Base-by-base conservation (phyloP, 2,329 filamentous ascomycete species). In the Cercospora zeina region DNA sequence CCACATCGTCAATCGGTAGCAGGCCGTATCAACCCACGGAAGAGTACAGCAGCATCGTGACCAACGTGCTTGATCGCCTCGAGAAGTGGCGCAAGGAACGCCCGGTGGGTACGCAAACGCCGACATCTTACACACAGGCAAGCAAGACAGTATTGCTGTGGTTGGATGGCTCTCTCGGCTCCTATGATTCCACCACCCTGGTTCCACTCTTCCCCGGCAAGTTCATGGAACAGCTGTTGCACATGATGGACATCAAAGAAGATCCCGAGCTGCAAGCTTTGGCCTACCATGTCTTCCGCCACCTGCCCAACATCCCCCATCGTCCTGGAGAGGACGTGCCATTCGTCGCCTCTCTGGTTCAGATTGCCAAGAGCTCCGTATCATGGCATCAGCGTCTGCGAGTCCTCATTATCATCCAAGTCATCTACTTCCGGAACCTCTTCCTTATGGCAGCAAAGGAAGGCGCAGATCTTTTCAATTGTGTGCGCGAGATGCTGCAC, bases 201-300 rank as follows among this genome's bases (percentile, higher is more conserved):
- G 86, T 96, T 16, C 87, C 88, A 3, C 97, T 97, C 83, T 97
- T 99, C 80, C 89, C 92, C 0, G 84, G 90, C 36, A 83, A 89
- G 0, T 93, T 97, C 72, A 95, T 96, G 75, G 90, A 95, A 70
- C 90, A 97, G 74, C 85, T 99, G 13, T 80, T 99, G 57, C 93
- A 99, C 80, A 99, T 99, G 95, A 99, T 99, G 93, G 95, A 99
- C 73, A 91, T 99, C 75, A 97, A 97, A 76, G 95, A 99, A 76
- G 95, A 99, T 71, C 92, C 91, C 0, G 96, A 99, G 76, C 83
- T 99, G 1, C 96, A 97, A 81, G 89, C 90, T 9, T 83, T 97
- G 8, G 93, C 95, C 0, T 99, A 97, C 74, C 92, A 96, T 72
- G 95, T 99, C 45, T 99, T 97, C 80, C 89, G 93, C 6, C 93